Percentiles rank a stretch among this genome's conserved stretches.
These are phyloP conservation scores for Plenodomus lindquistii DNA, from an alignment of 2,329 filamentous ascomycete species.

Conservation along the genomic window DNA sequence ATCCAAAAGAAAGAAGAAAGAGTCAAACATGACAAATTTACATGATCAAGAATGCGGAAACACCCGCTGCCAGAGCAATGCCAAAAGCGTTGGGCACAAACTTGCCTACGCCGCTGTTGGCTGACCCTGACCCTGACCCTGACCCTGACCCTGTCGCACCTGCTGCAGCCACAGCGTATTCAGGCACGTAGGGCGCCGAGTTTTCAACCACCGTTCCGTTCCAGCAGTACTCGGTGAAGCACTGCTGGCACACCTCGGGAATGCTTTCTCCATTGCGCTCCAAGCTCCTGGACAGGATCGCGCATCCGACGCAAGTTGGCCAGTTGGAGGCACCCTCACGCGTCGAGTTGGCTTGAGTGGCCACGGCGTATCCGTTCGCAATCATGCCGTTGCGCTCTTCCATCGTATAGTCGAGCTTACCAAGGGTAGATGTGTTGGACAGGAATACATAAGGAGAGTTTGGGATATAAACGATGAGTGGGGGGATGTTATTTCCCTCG, in stretches of 20 bases:
- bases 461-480: constrained; percentile 84
- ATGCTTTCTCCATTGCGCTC: constrained; percentile 69
- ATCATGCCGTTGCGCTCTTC: constrained; percentile 77
- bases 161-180: constrained; percentile 19
- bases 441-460: constrained; percentile 77
- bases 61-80: constrained; percentile 19
- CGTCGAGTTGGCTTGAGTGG: constrained; percentile 80
- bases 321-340: constrained; percentile 66
- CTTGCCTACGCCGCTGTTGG: constrained; percentile 25
- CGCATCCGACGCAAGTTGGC: constrained; percentile 85
- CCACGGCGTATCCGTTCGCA: constrained; percentile 81
- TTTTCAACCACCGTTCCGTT: constrained; percentile 66
- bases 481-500: constrained; percentile 51
- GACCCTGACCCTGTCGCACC: too few species aligned
- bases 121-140: too few species aligned
- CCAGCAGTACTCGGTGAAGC: constrained; percentile 90
- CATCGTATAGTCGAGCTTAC: constrained; percentile 63
- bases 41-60: constrained; percentile 20
- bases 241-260: constrained; percentile 72
- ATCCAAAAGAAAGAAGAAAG: neutral
- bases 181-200: constrained; percentile 33
- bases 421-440: constrained; percentile 80
- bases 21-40: constrained; percentile 5
- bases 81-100: constrained; percentile 29
- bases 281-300: constrained; percentile 77